Evolutionary conservation across 2,329 filamentous ascomycete species (phyloP).

Genomic region (Fusarium chlamydosporum): DNA sequence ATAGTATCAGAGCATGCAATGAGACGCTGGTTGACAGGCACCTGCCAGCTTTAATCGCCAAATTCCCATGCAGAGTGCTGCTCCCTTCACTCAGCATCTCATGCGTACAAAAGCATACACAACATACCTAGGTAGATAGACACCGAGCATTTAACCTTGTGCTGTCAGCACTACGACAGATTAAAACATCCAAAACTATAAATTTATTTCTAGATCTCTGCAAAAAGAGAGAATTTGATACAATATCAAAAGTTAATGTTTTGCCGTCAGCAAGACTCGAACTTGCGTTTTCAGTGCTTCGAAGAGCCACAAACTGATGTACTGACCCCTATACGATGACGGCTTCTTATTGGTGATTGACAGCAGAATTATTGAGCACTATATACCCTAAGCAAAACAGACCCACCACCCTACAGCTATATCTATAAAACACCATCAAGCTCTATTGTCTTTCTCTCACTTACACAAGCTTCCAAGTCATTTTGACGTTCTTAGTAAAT

Average conservation of each 20-base stretch:
- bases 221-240: neutral
- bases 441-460: neutral
- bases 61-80: too few species aligned
- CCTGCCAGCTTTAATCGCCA: too few species aligned
- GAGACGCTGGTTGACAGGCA: too few species aligned
- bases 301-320: conserved; percentile 44
- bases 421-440: too few species aligned
- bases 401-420: neutral
- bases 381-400: fast-evolving
- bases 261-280: conserved; percentile 47
- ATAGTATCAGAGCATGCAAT: too few species aligned
- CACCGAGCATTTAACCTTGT: too few species aligned
- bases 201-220: neutral
- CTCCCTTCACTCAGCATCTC: too few species aligned
- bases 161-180: too few species aligned
- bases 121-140: too few species aligned
- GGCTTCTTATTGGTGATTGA: conserved; percentile 33
- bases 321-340: conserved; percentile 50
- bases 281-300: conserved; percentile 47
- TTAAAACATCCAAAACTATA: neutral
- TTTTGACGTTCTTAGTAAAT: neutral
- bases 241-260: conserved; percentile 8
- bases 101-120: too few species aligned
- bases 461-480: neutral
- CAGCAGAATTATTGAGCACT: fast-evolving